Base-by-base conservation (phyloP, 2,329 filamentous ascomycete genomes). In the Claviceps cyperi region DNA sequence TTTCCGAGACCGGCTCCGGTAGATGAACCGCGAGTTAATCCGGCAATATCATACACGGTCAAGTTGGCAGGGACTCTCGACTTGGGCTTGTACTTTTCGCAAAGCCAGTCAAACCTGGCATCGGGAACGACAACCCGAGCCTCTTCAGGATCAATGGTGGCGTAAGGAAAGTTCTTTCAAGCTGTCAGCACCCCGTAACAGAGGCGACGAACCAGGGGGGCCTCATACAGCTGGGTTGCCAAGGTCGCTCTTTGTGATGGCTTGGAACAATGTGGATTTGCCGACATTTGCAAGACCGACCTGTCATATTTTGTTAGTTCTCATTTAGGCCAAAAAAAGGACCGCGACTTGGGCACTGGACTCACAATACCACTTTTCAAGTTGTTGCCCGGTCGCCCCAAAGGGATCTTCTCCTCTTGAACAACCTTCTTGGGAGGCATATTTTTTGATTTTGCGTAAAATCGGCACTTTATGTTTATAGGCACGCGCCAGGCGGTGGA, bases 201-300 rank as follows among this genome's bases (percentile, higher is more conserved):
- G 57, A 59, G 60, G 55, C 57, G 56, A 55, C 53, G 55, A 58
- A 56, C 60, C 41, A 51, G 58, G 58, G 47, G 59, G 59, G 61
- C 57, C 61, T 77, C 81, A 70, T 77, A 87, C 83, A 75, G 92
- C 92, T 62, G 94, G 94, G 75, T 97, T 98, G 73, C 94, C 92
- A 63, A 98, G 83, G 58, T 82, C 81, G 71, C 85, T 95, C 77
- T 96, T 97, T 66, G 92, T 98, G 72, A 98, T 96, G 66, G 92
- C 89, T 77, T 98, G 94, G 81, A 98, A 98, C 62, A 98, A 82
- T 36, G 94, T 98, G 58, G 92, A 98, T 76, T 98, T 98, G 70
- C 92, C 92, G 61, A 98, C 94, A 71, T 98, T 98, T 70, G 92
- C 92, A 64, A 98, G 83, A 73, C 92, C 92, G 70, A 98, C 89